These are phyloP conservation scores for Yamadazyma sp. DNA, from an alignment of 805 yeast genomes.

Conservation along the genomic window DNA sequence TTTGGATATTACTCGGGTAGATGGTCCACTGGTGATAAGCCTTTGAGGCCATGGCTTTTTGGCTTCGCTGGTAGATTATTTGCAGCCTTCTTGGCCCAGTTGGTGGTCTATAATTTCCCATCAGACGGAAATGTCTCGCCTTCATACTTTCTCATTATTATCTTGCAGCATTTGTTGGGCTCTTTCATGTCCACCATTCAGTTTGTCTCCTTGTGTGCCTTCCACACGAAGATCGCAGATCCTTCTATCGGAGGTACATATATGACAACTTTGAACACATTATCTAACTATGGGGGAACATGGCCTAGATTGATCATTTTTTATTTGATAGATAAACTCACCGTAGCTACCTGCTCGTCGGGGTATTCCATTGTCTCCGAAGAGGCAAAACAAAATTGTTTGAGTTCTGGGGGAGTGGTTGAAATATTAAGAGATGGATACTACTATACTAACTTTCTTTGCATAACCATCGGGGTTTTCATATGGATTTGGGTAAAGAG, in stretches of 20 bases:
- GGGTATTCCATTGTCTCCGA: conserved; percentile 25
- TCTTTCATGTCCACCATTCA: conserved; percentile 94
- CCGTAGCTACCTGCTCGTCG: conserved; percentile 57
- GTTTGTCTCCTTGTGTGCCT: conserved; percentile 90
- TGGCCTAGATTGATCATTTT: conserved; percentile 92
- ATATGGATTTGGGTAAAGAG: conserved; percentile 68
- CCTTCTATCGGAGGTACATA: conserved; percentile 96
- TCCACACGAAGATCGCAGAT: conserved; percentile 94
- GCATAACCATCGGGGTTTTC: conserved; percentile 64
- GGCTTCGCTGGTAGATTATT: conserved; percentile 80
- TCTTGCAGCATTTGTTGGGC: conserved; percentile 78
- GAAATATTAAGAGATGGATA: conserved; percentile 72
- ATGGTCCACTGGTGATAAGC: conserved; percentile 80
- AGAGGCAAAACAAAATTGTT: conserved; percentile 50
- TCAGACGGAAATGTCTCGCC: conserved; percentile 44
- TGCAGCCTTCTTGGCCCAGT: conserved; percentile 75
- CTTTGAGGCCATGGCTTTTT: conserved; percentile 85
- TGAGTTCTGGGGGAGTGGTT: conserved; percentile 55
- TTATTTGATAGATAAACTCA: conserved; percentile 75
- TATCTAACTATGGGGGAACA: conserved; percentile 92
- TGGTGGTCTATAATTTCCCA: conserved; percentile 75
- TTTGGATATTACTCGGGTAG: conserved; percentile 96
- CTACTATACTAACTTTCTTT: conserved; percentile 70
- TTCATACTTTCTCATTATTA: conserved; percentile 65
- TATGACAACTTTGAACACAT: conserved; percentile 92